Percentiles rank a stretch among this genome's conserved stretches.
Evolutionary conservation across 1,139 yeast genomes (phyloP).

Genomic region (Debaryomycetaceae sp.): DNA sequence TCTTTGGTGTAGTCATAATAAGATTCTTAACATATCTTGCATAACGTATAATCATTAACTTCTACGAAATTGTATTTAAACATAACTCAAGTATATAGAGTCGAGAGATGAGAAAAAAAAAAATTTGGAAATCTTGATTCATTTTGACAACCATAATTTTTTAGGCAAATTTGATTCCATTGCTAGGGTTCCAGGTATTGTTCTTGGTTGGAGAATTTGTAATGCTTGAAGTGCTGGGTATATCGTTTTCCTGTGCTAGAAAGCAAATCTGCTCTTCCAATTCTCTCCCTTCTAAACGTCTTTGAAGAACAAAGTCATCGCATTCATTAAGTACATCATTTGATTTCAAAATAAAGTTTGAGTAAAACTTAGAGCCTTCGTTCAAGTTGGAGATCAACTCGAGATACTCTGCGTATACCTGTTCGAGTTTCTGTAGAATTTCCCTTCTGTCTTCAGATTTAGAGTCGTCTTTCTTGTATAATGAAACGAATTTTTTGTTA

Average conservation of each 20-base stretch:
- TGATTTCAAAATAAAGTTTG: constrained; percentile 54
- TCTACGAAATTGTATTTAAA: background rate
- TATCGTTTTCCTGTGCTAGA: too few relatives aligned
- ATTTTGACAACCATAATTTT: background rate
- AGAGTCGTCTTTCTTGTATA: constrained; percentile 17
- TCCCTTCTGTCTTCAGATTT: constrained; percentile 39
- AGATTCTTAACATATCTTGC: constrained; percentile 21
- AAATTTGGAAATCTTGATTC: background rate
- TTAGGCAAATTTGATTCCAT: constrained; percentile 30
- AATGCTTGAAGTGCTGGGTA: too few relatives aligned
- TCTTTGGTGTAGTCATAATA: constrained; percentile 27
- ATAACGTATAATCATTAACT: constrained; percentile 11
- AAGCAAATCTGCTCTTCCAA: constrained; percentile 27
- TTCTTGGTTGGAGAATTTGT: too few relatives aligned
- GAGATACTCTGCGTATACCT: constrained; percentile 49
- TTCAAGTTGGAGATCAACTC: constrained; percentile 59
- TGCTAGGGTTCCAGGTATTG: constrained; percentile 32
- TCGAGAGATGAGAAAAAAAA: constrained; percentile 1
- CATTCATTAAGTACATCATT: constrained; percentile 47
- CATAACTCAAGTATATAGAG: background rate
- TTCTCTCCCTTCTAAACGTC: constrained; percentile 55
- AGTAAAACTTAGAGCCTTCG: constrained; percentile 72
- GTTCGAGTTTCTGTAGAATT: constrained; percentile 53
- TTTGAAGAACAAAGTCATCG: constrained; percentile 49
- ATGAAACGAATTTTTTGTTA: constrained; percentile 32